Evolutionary conservation across 768 basidiomycete genomes (phyloP).

Genomic region (Tricholoma hemisulphureum): DNA sequence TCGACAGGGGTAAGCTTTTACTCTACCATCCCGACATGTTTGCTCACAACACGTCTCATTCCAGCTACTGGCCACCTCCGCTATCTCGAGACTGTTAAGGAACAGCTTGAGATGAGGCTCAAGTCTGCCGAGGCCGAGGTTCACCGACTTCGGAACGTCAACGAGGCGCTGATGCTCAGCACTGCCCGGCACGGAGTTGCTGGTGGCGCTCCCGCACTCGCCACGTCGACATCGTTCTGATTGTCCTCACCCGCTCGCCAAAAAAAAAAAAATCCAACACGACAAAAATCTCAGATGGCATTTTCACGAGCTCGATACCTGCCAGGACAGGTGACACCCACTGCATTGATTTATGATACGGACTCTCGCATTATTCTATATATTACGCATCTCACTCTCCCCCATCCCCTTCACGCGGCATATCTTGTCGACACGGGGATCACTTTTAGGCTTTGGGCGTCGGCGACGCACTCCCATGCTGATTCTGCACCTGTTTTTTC

Average conservation of each 20-base stretch:
- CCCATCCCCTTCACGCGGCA: slow-evolving; percentile 25
- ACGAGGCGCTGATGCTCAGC: slow-evolving; percentile 87
- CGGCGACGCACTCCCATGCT: slow-evolving; percentile 35
- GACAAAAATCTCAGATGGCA: slow-evolving; percentile 30
- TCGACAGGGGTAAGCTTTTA: slow-evolving; percentile 69
- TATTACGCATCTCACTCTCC: slow-evolving; percentile 45
- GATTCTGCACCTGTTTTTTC: slow-evolving; percentile 36
- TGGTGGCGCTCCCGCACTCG: slow-evolving; percentile 24
- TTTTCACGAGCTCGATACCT: slow-evolving; percentile 44
- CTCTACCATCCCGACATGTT: slow-evolving; percentile 7
- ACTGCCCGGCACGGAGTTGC: slow-evolving; percentile 65
- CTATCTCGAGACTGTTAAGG: slow-evolving; percentile 79
- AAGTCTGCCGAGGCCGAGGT: slow-evolving; percentile 80
- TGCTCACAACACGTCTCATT: slow-evolving; percentile 12
- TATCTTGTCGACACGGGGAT: slow-evolving; percentile 23
- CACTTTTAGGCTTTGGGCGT: slow-evolving; percentile 38
- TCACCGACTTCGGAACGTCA: slow-evolving; percentile 77
- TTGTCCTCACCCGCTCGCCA: slow-evolving; percentile 3
- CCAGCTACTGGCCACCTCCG: slow-evolving; percentile 82
- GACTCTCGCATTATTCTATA: slow-evolving; percentile 43
- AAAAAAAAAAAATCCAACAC: slow-evolving; percentile 14
- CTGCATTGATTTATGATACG: slow-evolving; percentile 54
- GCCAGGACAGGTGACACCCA: slow-evolving; percentile 54
- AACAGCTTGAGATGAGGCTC: slow-evolving; percentile 71
- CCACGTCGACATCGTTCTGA: slow-evolving; percentile 22